Percentiles rank a stretch among this genome's conserved stretches.
These are phyloP conservation scores for Aquanectria penicillioides DNA, from an alignment of 2,329 filamentous ascomycete species.

Conservation along the genomic window DNA sequence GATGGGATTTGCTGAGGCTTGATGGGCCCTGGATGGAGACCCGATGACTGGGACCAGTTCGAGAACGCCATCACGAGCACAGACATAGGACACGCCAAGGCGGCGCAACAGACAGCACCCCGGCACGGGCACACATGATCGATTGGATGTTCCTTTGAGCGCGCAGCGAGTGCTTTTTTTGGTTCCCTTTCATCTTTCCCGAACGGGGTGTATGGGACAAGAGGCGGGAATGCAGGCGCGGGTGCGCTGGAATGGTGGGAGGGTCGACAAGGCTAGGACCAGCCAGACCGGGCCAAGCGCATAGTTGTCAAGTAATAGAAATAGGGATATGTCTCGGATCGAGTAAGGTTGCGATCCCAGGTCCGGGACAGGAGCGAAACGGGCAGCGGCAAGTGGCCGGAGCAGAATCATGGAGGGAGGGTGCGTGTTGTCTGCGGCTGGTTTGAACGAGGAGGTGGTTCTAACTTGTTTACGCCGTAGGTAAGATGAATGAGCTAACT, in stretches of 20 bases:
- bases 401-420: slow-evolving; percentile 20
- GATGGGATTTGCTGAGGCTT: slow-evolving; percentile 2
- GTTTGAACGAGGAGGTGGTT: slow-evolving; percentile 2
- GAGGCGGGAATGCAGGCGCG: background rate
- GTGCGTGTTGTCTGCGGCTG: too few relatives aligned
- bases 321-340: too few relatives aligned
- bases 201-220: too few relatives aligned
- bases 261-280: slow-evolving; percentile 13
- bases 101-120: slow-evolving; percentile 7
- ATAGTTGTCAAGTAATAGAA: slow-evolving; percentile 24
- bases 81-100: background rate
- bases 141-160: slow-evolving; percentile 7
- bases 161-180: background rate
- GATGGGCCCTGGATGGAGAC: slow-evolving; percentile 3
- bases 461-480: background rate
- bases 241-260: slow-evolving; percentile 20
- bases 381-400: too few relatives aligned
- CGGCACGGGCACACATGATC: slow-evolving; percentile 8
- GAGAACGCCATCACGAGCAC: background rate
- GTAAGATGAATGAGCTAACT: background rate
- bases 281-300: background rate
- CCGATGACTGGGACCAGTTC: background rate
- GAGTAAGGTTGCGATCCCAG: slow-evolving; percentile 19
- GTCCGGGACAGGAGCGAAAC: too few relatives aligned
- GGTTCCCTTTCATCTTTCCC: too few relatives aligned